Evolutionary conservation across 768 basidiomycete genomes (phyloP).

Genomic region (Exsudoporus frostii): DNA sequence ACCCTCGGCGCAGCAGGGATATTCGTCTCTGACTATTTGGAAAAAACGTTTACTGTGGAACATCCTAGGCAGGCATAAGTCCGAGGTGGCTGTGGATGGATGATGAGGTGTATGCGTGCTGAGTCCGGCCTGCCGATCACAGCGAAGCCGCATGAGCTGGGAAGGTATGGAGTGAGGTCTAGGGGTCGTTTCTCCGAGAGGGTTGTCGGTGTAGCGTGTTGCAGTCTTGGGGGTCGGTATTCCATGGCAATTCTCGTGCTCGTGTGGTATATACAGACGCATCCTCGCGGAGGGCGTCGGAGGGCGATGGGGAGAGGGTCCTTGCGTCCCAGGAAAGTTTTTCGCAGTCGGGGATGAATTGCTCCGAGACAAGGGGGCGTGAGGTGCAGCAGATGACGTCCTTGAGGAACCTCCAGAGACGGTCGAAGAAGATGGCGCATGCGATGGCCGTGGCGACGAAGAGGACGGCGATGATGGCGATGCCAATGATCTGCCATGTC

Average conservation of each 20-base stretch:
- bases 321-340: constrained; percentile 53
- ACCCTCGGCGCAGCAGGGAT: constrained; percentile 46
- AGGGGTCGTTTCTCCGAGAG: constrained; percentile 19
- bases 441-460: constrained; percentile 55
- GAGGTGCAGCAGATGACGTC: constrained; percentile 45
- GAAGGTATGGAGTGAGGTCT: background rate
- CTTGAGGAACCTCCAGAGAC: constrained; percentile 60
- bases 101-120: constrained; percentile 4
- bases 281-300: background rate
- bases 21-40: constrained; percentile 48
- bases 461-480: constrained; percentile 61
- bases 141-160: background rate
- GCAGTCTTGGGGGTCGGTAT: constrained; percentile 11
- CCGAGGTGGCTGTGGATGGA: background rate
- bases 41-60: constrained; percentile 36
- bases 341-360: constrained; percentile 63
- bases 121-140: constrained; percentile 15
- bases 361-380: constrained; percentile 40
- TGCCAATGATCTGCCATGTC: constrained; percentile 69
- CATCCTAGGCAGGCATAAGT: background rate
- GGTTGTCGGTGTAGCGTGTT: constrained; percentile 19
- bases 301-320: constrained; percentile 5
- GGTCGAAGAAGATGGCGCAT: constrained; percentile 65
- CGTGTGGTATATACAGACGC: background rate
- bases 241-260: constrained; percentile 27